Conservation (phyloP, 208 protist genomes). For the Wallacemonas sp. region DNA sequence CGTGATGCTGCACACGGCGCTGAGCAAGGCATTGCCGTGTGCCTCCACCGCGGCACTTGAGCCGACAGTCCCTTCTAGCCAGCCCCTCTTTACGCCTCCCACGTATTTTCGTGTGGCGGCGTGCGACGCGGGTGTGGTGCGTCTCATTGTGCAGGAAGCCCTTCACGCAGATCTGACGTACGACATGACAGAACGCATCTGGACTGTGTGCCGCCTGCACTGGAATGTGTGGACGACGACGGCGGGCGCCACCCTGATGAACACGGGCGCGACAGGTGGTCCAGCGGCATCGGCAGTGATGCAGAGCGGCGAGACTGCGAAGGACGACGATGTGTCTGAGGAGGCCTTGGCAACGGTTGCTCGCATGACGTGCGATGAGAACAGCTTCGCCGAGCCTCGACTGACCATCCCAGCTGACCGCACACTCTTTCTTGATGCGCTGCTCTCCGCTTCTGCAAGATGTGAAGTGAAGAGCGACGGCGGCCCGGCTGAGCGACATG, state of each 20-base stretch:
- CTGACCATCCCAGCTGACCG: neutral
- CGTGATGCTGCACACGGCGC: neutral
- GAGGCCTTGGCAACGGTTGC: too few species aligned
- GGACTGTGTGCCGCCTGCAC: constrained; percentile 45
- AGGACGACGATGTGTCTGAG: neutral
- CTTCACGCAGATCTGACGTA: constrained; percentile 71
- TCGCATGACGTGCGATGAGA: too few species aligned
- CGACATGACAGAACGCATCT: constrained; percentile 32
- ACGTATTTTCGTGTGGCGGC: constrained; percentile 34
- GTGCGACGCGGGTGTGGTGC: constrained; percentile 44
- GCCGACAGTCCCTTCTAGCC: neutral
- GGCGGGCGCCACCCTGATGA: constrained; percentile 17
- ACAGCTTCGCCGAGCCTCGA: too few species aligned
- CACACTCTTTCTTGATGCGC: constrained; percentile 13
- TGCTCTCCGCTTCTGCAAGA: neutral
- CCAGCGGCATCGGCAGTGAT: neutral
- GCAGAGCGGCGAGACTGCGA: neutral
- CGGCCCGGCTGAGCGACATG: neutral
- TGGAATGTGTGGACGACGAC: constrained; percentile 43
- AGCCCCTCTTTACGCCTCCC: neutral
- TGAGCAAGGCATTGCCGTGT: neutral
- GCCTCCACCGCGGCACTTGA: neutral
- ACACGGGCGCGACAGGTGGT: too few species aligned
- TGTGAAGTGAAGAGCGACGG: too few species aligned
- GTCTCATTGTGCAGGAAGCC: constrained; percentile 48